Evolutionary conservation across 257 asterid genomes (phyloP), one percentile per base, ranked within the genome.

Genomic region (Leonotis leonurus): DNA sequence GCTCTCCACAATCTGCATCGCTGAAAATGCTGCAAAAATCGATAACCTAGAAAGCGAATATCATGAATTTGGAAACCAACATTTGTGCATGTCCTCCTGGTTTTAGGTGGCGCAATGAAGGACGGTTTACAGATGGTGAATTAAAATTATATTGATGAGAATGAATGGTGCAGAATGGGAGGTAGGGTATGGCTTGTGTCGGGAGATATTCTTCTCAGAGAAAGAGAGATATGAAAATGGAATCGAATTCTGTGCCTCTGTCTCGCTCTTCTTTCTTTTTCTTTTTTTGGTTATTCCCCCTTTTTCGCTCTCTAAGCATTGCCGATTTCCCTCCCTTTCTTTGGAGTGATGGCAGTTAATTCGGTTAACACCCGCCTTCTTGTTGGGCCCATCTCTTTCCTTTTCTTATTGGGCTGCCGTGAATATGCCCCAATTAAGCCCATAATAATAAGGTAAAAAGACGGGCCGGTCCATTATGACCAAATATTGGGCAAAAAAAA

Each of bases 131-230:
- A n/a, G n/a, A n/a, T n/a, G n/a, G n/a, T n/a, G n/a, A n/a, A n/a
- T n/a, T n/a, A n/a, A n/a, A n/a, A n/a, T n/a, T n/a, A n/a, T n/a
- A n/a, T n/a, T n/a, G n/a, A n/a, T 30, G 65, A 4, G 70, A 72
- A 75, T 66, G 77, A 39, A 72, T 56, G 75, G 56, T 12, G 67
- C 58, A 9, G 75, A 76, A 68, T 58, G 8, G 61, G 60, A 65
- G 73, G 58, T 57, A 73, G 68, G 61, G 69, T 44, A 56, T 80
- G 76, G 77, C 76, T 76, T 80, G 75, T 76, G 82, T 68, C 78
- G 80, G 75, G 65, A 65, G 85, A 65, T 73, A 73, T 76, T 80
- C 82, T 63, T 54, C 51, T 56, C 63, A 57, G 79, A 69, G 74
- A 70, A 51, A 59, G 62, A 63, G 67, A 45, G 67, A 49, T 11